Conservation (phyloP, 352 stramenopile species). For the Phytophthora quininea region DNA sequence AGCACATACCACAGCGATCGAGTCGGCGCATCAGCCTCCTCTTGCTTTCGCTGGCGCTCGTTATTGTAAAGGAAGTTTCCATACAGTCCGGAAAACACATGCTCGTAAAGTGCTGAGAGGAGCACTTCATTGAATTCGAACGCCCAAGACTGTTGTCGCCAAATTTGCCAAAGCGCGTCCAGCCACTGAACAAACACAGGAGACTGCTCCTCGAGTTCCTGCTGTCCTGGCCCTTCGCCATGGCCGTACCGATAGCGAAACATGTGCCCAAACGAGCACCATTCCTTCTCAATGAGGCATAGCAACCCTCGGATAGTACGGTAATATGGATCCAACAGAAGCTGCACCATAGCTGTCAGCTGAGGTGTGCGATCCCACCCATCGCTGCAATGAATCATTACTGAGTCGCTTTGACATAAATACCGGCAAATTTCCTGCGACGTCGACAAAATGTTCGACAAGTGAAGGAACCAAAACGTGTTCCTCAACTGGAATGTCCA, state of each 20-base stretch:
- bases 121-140: conserved; percentile 98
- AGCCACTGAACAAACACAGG: conserved; percentile 99
- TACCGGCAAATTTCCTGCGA: conserved; percentile 94
- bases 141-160: conserved; percentile 94
- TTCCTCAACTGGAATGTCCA: conserved; percentile 92
- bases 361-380: conserved; percentile 99
- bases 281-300: conserved; percentile 99
- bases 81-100: conserved; percentile 97
- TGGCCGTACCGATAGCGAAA: conserved; percentile 97
- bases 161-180: conserved; percentile 98
- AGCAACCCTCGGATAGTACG: conserved; percentile 96
- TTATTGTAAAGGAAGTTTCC: conserved; percentile 98
- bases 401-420: conserved; percentile 93
- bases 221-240: conserved; percentile 92
- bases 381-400: conserved; percentile 99
- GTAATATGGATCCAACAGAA: conserved; percentile 99
- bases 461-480: conserved; percentile 97
- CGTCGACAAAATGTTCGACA: conserved; percentile 95
- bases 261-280: conserved; percentile 98
- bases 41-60: conserved; percentile 80
- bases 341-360: conserved; percentile 94
- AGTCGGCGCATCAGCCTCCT: conserved; percentile 65
- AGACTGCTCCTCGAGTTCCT: conserved; percentile 96
- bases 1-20: conserved; percentile 77
- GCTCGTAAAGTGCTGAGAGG: conserved; percentile 94